Evolutionary conservation across 345 rosid species (phyloP).

Genomic region (Eucalyptus leucophloia): DNA sequence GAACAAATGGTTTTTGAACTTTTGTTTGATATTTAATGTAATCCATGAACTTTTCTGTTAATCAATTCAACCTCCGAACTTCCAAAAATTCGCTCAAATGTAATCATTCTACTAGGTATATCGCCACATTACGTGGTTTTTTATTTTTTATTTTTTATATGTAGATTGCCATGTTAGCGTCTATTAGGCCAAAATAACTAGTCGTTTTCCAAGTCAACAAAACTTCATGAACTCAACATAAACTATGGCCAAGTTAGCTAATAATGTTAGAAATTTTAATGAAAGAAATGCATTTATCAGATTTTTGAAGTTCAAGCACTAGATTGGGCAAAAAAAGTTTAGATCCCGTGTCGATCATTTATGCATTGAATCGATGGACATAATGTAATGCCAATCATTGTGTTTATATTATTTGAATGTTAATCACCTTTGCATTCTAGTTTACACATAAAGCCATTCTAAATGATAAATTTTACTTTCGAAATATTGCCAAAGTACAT

Average conservation of each 20-base stretch:
- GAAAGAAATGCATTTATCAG: not conserved
- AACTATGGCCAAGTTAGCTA: not conserved
- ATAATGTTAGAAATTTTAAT: not conserved
- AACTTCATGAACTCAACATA: not conserved
- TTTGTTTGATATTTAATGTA: not conserved
- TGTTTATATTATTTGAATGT: not conserved
- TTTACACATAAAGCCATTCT: not conserved
- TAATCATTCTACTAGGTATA: not conserved
- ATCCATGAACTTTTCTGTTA: not conserved
- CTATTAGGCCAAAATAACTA: not conserved
- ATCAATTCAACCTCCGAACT: not conserved
- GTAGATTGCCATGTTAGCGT: not conserved
- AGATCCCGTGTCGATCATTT: not conserved
- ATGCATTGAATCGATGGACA: not conserved
- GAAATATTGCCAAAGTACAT: not conserved
- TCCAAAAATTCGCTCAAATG: not conserved
- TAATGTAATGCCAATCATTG: not conserved
- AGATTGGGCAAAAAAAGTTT: not conserved
- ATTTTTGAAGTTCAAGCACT: not conserved
- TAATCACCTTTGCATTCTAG: not conserved
- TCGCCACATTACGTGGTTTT: accelerated
- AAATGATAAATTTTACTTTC: not conserved
- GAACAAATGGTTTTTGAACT: not conserved
- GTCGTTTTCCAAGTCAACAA: not conserved
- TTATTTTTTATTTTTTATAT: not conserved